Percentiles rank a stretch among this genome's conserved stretches.
These are phyloP conservation scores for Coniferiporia weirii DNA, from an alignment of 1,284 basidiomycete genomes.

Conservation along the genomic window DNA sequence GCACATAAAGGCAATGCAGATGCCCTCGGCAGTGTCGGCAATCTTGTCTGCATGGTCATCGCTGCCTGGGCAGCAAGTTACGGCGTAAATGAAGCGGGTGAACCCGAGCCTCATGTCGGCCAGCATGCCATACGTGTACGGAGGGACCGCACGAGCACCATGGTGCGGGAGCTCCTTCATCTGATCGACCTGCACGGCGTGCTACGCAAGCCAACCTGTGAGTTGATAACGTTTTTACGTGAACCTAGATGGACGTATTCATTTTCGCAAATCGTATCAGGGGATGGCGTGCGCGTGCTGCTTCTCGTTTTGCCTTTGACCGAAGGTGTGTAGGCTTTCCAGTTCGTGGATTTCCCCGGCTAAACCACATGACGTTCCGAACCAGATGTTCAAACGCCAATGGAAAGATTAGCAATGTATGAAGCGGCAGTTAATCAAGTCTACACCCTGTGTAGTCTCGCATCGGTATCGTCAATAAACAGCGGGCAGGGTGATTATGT, in stretches of 20 bases:
- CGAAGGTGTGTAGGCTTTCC: constrained; percentile 50
- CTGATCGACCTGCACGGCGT: constrained; percentile 76
- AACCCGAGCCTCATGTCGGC: constrained; percentile 34
- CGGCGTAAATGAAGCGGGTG: constrained; percentile 74
- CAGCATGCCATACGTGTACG: constrained; percentile 35
- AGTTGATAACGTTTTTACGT: background rate
- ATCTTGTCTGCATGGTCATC: constrained; percentile 62
- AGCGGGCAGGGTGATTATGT: constrained; percentile 51
- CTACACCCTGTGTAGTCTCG: constrained; percentile 61
- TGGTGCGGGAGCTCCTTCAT: constrained; percentile 69
- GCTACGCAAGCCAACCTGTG: constrained; percentile 71
- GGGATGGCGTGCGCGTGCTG: constrained; percentile 76
- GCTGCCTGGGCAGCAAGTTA: constrained; percentile 85
- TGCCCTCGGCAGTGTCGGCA: constrained; percentile 52
- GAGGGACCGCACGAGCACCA: constrained; percentile 41
- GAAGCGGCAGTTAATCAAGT: constrained; percentile 61
- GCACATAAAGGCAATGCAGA: constrained; percentile 52
- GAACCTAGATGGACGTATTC: background rate
- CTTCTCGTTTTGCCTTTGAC: constrained; percentile 76
- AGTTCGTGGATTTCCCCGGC: constrained; percentile 9
- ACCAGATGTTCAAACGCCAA: constrained; percentile 40
- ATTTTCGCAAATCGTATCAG: background rate
- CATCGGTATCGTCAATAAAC: constrained; percentile 38
- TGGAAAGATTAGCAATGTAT: constrained; percentile 57
- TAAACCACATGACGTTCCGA: constrained; percentile 17